Conservation (phyloP, 1,139 yeast genomes). For the Geotrichum fermentans region DNA sequence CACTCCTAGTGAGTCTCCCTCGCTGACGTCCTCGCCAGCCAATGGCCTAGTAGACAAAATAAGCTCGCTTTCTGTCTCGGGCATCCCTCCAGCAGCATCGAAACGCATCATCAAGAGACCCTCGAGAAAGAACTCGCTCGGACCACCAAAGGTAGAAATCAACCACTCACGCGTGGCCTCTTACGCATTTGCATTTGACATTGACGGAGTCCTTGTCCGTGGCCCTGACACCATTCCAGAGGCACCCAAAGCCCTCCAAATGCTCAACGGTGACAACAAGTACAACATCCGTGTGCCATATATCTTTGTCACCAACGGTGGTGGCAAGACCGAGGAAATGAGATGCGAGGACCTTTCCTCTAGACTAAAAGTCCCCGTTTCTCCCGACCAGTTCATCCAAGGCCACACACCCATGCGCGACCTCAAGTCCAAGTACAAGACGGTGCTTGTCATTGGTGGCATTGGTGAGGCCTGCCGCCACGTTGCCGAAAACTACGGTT, state of each 20-base stretch:
- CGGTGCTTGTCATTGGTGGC: constrained; percentile 81
- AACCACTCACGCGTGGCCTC: constrained; percentile 50
- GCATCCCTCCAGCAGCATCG: background rate
- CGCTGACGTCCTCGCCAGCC: background rate
- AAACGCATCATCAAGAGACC: constrained; percentile 14
- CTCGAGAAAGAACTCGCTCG: constrained; percentile 17
- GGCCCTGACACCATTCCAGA: constrained; percentile 79
- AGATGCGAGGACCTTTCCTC: constrained; percentile 64
- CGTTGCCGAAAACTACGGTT: constrained; percentile 74
- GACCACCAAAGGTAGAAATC: constrained; percentile 18
- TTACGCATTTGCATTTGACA: constrained; percentile 82
- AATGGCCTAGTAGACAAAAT: background rate
- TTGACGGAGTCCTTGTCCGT: constrained; percentile 75
- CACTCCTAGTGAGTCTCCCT: constrained; percentile 2
- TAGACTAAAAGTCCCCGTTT: constrained; percentile 55
- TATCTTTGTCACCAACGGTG: constrained; percentile 83
- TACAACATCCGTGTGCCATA: constrained; percentile 80
- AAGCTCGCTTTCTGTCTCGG: background rate
- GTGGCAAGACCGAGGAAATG: constrained; percentile 72
- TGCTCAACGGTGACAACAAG: constrained; percentile 71
- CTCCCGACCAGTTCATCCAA: constrained; percentile 75
- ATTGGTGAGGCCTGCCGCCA: constrained; percentile 75
- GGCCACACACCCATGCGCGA: constrained; percentile 90
- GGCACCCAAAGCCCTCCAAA: constrained; percentile 62
- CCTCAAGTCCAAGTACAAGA: constrained; percentile 57